phyloP scores from a whole-genome alignment of 768 basidiomycete species.

The Hericium erinaceus region DNA sequence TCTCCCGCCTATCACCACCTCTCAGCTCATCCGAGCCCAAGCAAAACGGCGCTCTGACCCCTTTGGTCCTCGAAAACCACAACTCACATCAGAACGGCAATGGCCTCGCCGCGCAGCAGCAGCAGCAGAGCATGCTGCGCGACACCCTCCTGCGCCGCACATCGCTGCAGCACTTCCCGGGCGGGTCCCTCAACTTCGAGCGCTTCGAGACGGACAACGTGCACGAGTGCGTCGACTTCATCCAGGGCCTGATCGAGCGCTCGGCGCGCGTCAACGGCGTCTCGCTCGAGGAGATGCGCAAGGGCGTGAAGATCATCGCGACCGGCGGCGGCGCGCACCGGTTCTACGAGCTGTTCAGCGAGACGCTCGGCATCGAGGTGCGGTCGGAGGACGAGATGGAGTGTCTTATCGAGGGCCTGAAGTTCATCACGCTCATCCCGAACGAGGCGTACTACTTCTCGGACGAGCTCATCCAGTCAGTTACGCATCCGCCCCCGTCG shows the following conservation, averaged over 20 bases:
- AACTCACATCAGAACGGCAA: slow-evolving; percentile 29
- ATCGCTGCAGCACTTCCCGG: slow-evolving; percentile 77
- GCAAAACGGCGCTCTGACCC: slow-evolving; percentile 72
- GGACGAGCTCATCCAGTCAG: slow-evolving; percentile 83
- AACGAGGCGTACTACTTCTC: slow-evolving; percentile 99
- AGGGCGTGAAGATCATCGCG: slow-evolving; percentile 88
- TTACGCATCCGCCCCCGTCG: slow-evolving; percentile 29
- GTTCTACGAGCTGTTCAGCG: slow-evolving; percentile 77
- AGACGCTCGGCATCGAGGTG: slow-evolving; percentile 75
- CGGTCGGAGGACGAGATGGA: slow-evolving; percentile 97
- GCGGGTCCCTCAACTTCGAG: slow-evolving; percentile 95
- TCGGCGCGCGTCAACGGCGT: slow-evolving; percentile 84
- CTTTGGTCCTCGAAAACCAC: slow-evolving; percentile 45
- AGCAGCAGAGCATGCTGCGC: slow-evolving; percentile 37
- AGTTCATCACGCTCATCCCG: slow-evolving; percentile 92
- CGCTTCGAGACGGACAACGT: slow-evolving; percentile 93
- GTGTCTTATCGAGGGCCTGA: slow-evolving; percentile 91
- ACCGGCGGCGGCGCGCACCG: slow-evolving; percentile 96
- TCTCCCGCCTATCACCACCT: slow-evolving; percentile 19
- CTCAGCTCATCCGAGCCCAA: slow-evolving; percentile 27
- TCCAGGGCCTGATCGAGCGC: slow-evolving; percentile 76
- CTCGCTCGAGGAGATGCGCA: slow-evolving; percentile 82
- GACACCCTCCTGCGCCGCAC: slow-evolving; percentile 62
- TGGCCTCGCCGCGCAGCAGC: slow-evolving; percentile 16
- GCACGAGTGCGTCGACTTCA: slow-evolving; percentile 74